Percentiles rank a stretch among this genome's conserved stretches.
These are phyloP conservation scores for Raffaelea arxii DNA, from an alignment of 2,329 filamentous ascomycete genomes.

Conservation along the genomic window DNA sequence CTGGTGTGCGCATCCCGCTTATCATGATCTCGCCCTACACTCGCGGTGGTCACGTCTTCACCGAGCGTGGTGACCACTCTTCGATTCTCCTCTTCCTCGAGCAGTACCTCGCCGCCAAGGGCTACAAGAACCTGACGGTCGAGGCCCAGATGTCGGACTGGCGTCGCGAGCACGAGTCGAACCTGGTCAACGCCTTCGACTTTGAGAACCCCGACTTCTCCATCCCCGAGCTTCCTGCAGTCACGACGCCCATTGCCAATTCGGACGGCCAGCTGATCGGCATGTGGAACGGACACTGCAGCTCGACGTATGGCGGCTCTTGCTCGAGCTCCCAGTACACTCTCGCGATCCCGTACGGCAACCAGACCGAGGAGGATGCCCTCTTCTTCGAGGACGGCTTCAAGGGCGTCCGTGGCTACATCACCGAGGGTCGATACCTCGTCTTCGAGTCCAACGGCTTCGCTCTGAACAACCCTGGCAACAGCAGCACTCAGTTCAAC, in stretches of 20 bases:
- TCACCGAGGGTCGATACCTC: conserved; percentile 46
- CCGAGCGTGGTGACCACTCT: conserved; percentile 44
- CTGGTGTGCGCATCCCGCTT: conserved; percentile 39
- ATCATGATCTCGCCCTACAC: conserved; percentile 48
- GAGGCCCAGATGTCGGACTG: conserved; percentile 15
- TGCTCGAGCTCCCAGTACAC: conserved; percentile 10
- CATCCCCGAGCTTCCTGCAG: conserved; percentile 34
- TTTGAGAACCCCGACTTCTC: conserved; percentile 32
- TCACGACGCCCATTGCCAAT: conserved; percentile 31
- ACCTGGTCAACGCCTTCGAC: conserved; percentile 18
- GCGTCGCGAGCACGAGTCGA: conserved; percentile 16
- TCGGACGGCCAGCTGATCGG: conserved; percentile 30
- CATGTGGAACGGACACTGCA: conserved; percentile 31
- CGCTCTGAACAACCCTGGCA: conserved; percentile 28
- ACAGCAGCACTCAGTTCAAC: conserved; percentile 9
- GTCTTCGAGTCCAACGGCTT: conserved; percentile 36
- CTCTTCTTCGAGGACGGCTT: conserved; percentile 41
- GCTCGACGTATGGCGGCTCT: conserved; percentile 22
- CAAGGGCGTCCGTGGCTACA: conserved; percentile 39
- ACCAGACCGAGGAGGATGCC: conserved; percentile 24
- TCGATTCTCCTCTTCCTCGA: conserved; percentile 43
- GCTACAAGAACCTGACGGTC: conserved; percentile 17
- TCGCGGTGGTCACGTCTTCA: conserved; percentile 41
- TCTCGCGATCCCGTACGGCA: conserved; percentile 34
- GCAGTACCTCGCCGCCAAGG: conserved; percentile 18